These are phyloP conservation scores for Epichloe brachyelytri DNA, from an alignment of 2,329 filamentous ascomycete species.

Conservation along the genomic window DNA sequence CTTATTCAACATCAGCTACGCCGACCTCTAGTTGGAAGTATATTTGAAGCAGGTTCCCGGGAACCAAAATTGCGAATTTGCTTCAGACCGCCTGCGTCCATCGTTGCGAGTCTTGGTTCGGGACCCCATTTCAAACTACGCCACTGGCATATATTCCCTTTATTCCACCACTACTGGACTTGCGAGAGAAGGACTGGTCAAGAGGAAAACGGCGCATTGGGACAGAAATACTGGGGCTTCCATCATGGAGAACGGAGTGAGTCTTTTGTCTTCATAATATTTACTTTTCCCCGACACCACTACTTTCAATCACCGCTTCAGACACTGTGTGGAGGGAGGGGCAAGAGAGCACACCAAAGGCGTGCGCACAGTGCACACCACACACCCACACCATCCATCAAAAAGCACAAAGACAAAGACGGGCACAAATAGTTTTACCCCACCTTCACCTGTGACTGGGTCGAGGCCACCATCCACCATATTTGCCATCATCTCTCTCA, in stretches of 20 bases:
- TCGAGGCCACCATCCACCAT: constrained; percentile 2
- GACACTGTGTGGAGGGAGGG: neutral
- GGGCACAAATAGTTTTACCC: constrained; percentile 8
- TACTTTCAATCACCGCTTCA: neutral
- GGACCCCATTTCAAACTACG: neutral
- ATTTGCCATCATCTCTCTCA: constrained; percentile 2
- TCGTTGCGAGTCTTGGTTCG: neutral
- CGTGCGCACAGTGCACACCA: neutral
- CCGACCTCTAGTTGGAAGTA: neutral
- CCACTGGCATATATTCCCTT: too few relatives aligned
- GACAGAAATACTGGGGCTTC: neutral
- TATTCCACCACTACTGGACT: neutral
- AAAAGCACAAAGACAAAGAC: neutral
- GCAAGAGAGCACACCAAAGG: neutral
- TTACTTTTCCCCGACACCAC: neutral
- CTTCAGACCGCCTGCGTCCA: neutral
- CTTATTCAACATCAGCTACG: neutral
- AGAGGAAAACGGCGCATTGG: neutral
- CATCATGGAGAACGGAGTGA: constrained; percentile 12
- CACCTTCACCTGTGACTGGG: constrained; percentile 7
- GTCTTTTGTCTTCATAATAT: neutral
- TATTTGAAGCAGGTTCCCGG: neutral
- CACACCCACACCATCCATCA: neutral
- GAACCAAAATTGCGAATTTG: neutral
- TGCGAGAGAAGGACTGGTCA: neutral